A percentile compares a stretch with the other conserved stretches of the same genome.
These are phyloP conservation scores for Nicotiana tabacum DNA, from an alignment of 257 asterid genomes.

Conservation along the genomic window DNA sequence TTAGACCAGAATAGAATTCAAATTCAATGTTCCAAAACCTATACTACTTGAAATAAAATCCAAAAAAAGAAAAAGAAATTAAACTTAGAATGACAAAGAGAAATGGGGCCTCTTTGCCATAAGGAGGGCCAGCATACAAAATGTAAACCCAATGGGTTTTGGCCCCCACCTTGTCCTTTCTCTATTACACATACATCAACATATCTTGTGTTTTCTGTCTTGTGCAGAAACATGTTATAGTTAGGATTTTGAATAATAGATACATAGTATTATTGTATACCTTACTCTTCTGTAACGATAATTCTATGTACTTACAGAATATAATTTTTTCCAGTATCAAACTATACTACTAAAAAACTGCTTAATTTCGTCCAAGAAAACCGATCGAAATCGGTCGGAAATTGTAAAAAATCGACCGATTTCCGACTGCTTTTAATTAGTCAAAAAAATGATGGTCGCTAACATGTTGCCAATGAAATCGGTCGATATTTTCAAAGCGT, in stretches of 20 bases:
- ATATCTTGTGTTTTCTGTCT: background rate
- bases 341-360: too few species aligned
- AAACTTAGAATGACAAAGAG: background rate
- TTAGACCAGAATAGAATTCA: background rate
- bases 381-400: too few species aligned
- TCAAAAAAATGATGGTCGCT: too few species aligned
- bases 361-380: too few species aligned
- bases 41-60: background rate
- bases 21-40: background rate
- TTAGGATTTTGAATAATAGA: too few species aligned
- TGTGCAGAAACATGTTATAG: background rate
- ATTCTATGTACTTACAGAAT: too few species aligned
- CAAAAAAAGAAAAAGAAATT: background rate
- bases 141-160: background rate
- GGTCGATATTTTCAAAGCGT: too few species aligned
- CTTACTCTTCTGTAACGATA: background rate
- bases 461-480: too few species aligned
- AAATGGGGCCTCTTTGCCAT: background rate
- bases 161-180: background rate
- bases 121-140: background rate
- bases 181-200: slow-evolving; percentile 3
- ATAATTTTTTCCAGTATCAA: too few species aligned
- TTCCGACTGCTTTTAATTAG: too few species aligned
- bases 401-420: too few species aligned
- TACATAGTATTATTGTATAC: background rate